These are phyloP conservation scores for Mortierella sp. DNA, from an alignment of 371 early-diverging fungal genomes.

Conservation along the genomic window DNA sequence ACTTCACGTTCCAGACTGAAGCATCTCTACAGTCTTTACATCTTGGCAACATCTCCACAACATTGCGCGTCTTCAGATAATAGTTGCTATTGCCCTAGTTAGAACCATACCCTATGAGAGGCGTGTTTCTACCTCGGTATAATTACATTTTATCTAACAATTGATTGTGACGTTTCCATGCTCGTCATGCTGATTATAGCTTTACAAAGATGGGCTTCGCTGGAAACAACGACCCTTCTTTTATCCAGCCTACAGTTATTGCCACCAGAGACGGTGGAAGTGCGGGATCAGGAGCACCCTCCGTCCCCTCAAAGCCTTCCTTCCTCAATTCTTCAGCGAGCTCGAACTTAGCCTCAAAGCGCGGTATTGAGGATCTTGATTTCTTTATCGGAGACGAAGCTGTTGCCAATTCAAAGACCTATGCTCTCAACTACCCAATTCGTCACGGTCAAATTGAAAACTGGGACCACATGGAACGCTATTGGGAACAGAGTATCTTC, in stretches of 20 bases:
- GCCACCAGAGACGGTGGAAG: constrained; percentile 78
- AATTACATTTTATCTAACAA: constrained; percentile 2
- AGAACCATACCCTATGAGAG: background rate
- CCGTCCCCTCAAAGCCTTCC: constrained; percentile 72
- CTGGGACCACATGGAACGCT: constrained; percentile 96
- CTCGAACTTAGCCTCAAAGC: constrained; percentile 90
- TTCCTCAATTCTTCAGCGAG: constrained; percentile 62
- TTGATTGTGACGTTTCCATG: constrained; percentile 28
- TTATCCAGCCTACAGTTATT: constrained; percentile 95
- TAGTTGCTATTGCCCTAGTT: background rate
- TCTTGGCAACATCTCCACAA: background rate
- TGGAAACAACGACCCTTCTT: constrained; percentile 96
- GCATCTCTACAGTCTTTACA: background rate
- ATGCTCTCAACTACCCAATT: constrained; percentile 88
- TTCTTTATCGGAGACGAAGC: constrained; percentile 98
- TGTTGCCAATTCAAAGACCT: constrained; percentile 85
- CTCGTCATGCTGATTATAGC: constrained; percentile 58
- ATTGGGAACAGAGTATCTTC: constrained; percentile 97
- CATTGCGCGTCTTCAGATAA: background rate
- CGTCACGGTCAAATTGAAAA: constrained; percentile 92
- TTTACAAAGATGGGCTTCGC: constrained; percentile 99
- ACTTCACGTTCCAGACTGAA: background rate
- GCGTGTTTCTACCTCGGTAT: constrained; percentile 8
- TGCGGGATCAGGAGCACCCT: constrained; percentile 62
- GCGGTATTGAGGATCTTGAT: constrained; percentile 97